Conservation (phyloP, 2,329 filamentous ascomycete genomes). For the Blastomyces percursus region DNA sequence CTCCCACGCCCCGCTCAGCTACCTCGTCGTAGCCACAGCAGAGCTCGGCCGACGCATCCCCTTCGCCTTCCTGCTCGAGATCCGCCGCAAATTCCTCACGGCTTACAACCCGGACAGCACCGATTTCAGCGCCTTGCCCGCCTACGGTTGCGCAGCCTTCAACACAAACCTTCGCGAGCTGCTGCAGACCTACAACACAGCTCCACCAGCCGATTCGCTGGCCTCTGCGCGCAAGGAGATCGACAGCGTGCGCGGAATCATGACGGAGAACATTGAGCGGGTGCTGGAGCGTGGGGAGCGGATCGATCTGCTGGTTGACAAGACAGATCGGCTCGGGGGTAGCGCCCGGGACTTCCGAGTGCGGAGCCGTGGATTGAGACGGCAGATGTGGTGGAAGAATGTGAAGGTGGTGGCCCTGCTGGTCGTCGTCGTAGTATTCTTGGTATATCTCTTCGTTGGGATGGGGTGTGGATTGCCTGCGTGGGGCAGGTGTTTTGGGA, state of each 20-base stretch:
- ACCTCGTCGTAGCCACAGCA: constrained; percentile 76
- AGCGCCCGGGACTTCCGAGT: constrained; percentile 85
- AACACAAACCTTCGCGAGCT: constrained; percentile 65
- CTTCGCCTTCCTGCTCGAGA: constrained; percentile 84
- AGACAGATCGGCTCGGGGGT: constrained; percentile 84
- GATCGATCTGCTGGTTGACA: constrained; percentile 87
- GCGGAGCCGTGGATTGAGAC: constrained; percentile 70
- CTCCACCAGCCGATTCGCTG: constrained; percentile 68
- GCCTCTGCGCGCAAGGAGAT: constrained; percentile 78
- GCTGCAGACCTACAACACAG: constrained; percentile 76
- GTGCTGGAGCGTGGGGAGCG: constrained; percentile 82
- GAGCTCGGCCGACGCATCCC: constrained; percentile 76
- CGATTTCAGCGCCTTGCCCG: constrained; percentile 66
- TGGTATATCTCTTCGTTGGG: constrained; percentile 60
- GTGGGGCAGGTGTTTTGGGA: constrained; percentile 36
- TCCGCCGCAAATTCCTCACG: constrained; percentile 74
- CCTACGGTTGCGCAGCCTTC: constrained; percentile 84
- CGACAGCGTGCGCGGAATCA: constrained; percentile 81
- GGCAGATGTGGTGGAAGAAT: constrained; percentile 99
- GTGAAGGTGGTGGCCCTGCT: constrained; percentile 83
- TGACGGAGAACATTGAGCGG: constrained; percentile 91
- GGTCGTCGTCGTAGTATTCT: constrained; percentile 55
- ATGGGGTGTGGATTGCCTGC: constrained; percentile 60
- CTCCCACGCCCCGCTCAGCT: constrained; percentile 73
- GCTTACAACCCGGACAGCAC: constrained; percentile 55